Conservation (phyloP, 73 alveolate species). For the Loxodes magnus region DNA sequence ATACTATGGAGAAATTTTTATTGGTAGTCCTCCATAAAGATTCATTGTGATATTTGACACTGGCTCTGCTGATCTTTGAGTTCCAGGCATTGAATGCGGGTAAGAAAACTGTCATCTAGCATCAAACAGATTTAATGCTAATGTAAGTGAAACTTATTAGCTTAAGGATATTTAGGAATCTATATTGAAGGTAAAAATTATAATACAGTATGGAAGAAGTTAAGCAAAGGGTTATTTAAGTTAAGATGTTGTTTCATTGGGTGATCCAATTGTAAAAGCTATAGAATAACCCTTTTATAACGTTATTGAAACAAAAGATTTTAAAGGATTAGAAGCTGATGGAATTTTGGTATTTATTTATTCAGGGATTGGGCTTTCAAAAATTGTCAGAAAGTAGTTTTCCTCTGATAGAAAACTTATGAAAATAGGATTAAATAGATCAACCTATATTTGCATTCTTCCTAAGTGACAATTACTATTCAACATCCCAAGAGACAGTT, state of each 20-base stretch:
- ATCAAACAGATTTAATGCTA: not conserved
- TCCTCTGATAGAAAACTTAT: not conserved
- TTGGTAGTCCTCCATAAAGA: slow-evolving; percentile 11
- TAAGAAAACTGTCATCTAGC: not conserved
- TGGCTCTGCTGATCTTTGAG: slow-evolving; percentile 9
- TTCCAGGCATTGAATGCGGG: slow-evolving; percentile 8
- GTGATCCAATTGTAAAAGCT: not conserved
- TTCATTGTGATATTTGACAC: slow-evolving; percentile 11
- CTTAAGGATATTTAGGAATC: too few species aligned
- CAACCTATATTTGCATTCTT: slow-evolving; percentile 1
- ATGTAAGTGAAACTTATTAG: too few species aligned
- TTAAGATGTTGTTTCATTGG: not conserved
- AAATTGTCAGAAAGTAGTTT: too few species aligned
- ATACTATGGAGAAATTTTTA: slow-evolving; percentile 5
- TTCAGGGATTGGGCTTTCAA: slow-evolving; percentile 11
- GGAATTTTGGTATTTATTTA: too few species aligned
- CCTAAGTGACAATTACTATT: not conserved
- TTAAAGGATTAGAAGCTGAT: slow-evolving; percentile 1
- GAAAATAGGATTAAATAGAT: not conserved
- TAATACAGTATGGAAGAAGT: not conserved
- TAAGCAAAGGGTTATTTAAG: not conserved
- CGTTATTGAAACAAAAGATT: slow-evolving; percentile 2
- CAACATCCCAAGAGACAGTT: not conserved
- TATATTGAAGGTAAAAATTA: too few species aligned
- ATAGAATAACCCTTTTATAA: not conserved